A percentile compares a stretch with the other conserved stretches of the same genome.
phyloP scores from a whole-genome alignment of 495 filamentous ascomycete species.

The Trichoderma parareesei region DNA sequence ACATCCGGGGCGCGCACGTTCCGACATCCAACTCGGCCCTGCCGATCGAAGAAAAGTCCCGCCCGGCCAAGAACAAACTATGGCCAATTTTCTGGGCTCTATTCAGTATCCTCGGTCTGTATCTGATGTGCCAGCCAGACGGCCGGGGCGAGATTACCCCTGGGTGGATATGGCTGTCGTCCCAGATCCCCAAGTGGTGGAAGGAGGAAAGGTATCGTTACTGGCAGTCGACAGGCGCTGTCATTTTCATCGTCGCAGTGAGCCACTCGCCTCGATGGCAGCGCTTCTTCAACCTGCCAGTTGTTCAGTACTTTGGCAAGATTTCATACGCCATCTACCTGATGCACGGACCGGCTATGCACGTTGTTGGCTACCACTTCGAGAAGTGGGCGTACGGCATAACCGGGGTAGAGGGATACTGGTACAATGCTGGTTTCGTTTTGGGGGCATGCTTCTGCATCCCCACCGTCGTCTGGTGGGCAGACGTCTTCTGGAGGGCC shows the following conservation, averaged over 20 bases:
- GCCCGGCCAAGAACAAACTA: slow-evolving; percentile 9
- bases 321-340: slow-evolving; percentile 46
- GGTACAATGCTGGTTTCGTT: slow-evolving; percentile 27
- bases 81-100: slow-evolving; percentile 17
- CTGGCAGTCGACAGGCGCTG: slow-evolving; percentile 33
- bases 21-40: slow-evolving; percentile 15
- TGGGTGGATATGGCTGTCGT: slow-evolving; percentile 32
- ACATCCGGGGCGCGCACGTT: slow-evolving; percentile 23
- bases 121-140: slow-evolving; percentile 37
- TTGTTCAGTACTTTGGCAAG: slow-evolving; percentile 40
- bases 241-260: slow-evolving; percentile 31
- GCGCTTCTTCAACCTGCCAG: slow-evolving; percentile 24
- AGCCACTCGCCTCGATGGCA: slow-evolving; percentile 28
- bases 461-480: slow-evolving; percentile 33
- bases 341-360: slow-evolving; percentile 43
- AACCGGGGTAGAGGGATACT: slow-evolving; percentile 26
- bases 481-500: slow-evolving; percentile 38
- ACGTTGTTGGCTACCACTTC: slow-evolving; percentile 34
- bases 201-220: slow-evolving; percentile 31
- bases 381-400: slow-evolving; percentile 26
- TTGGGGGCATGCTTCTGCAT: slow-evolving; percentile 29
- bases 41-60: slow-evolving; percentile 17
- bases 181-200: slow-evolving; percentile 32
- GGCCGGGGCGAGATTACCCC: slow-evolving; percentile 26
- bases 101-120: slow-evolving; percentile 27